Evolutionary conservation across 2,329 filamentous ascomycete species (phyloP), one percentile per base, ranked within the genome.

Genomic region (Achaetomium macrosporum): DNA sequence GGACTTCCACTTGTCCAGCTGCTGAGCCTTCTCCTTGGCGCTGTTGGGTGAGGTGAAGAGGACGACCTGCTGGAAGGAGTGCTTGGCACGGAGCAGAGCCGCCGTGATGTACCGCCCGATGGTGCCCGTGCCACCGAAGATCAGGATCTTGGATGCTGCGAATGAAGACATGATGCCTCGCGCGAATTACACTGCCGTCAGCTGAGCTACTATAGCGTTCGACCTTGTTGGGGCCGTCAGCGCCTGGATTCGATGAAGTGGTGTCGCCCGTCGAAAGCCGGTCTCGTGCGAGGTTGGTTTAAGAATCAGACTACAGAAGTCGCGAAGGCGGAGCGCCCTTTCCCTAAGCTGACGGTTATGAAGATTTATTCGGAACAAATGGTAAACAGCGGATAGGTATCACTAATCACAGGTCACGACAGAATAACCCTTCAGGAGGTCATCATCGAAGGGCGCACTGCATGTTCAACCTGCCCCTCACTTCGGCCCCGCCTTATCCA

Each of bases 31-130:
- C 10, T 67, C 71, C 44, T 73, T 63, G n/a, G 73, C 68, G 0
- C 78, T 81, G 44, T 68, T 68, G 10, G 70, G 60, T 6, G 80
- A 83, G 1, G 67, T 68, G 58, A 74, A 73, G 41, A 74, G 63
- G 37, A 66, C 59, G 33, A 73, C 53, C 9, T 68, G 62, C 1
- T 61, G 55, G 49, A 70, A 70, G 10, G 64, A 48, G 0, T 69
- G 69, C 20, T 65, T 63, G 13, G 71, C 67, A 16, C 63, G 53
- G 36, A 70, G 51, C 37, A 74, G 57, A n/a, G 65, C 63, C 2
- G 69, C 59, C 5, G 70, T 69, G 49, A 74, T 74, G 62, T 71
- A 71, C 44, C 64, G 59, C 15, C 72, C 72, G 35, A 74, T 74
- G 30, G 63, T 65, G 43, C 72, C 72, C 1, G 71, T 74, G 13